phyloP scores from a whole-genome alignment of 2,329 filamentous ascomycete genomes.

The Fusarium virguliforme region DNA sequence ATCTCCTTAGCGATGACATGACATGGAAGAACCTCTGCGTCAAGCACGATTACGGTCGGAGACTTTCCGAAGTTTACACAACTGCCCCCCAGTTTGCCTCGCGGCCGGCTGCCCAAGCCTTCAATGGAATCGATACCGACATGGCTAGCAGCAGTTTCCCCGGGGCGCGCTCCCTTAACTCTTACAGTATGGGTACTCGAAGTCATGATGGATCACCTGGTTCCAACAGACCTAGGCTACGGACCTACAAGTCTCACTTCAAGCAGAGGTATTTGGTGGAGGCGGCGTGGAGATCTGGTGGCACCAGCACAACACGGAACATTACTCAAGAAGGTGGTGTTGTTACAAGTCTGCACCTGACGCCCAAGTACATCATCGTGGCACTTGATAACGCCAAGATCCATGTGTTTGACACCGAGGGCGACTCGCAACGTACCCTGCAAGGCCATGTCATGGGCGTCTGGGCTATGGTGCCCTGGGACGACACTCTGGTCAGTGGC shows the following conservation, averaged over 20 bases:
- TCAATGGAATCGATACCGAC: constrained; percentile 57
- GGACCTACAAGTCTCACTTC: constrained; percentile 96
- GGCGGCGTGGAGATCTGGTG: constrained; percentile 94
- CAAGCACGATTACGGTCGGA: constrained; percentile 88
- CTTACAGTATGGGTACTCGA: constrained; percentile 61
- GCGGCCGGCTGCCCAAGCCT: constrained; percentile 52
- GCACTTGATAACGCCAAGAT: constrained; percentile 99
- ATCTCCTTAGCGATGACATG: constrained; percentile 94
- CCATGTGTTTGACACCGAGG: constrained; percentile 95
- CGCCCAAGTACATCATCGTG: constrained; percentile 96
- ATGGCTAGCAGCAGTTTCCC: constrained; percentile 61
- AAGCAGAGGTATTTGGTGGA: constrained; percentile 98
- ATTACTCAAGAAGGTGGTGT: constrained; percentile 98
- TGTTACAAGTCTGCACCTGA: constrained; percentile 94
- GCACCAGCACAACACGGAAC: constrained; percentile 85
- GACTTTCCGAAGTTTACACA: constrained; percentile 67
- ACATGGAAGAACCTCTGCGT: constrained; percentile 98
- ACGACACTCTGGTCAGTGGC: constrained; percentile 93
- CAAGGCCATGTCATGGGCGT: constrained; percentile 99
- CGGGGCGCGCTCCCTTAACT: constrained; percentile 59
- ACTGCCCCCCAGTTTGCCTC: constrained; percentile 52
- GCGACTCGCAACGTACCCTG: constrained; percentile 88
- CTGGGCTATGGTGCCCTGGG: constrained; percentile 99
- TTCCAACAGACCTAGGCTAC: constrained; percentile 70
- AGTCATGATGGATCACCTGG: constrained; percentile 69